Evolutionary conservation across 805 yeast genomes (phyloP).

Genomic region (Saturnispora halmiae): DNA sequence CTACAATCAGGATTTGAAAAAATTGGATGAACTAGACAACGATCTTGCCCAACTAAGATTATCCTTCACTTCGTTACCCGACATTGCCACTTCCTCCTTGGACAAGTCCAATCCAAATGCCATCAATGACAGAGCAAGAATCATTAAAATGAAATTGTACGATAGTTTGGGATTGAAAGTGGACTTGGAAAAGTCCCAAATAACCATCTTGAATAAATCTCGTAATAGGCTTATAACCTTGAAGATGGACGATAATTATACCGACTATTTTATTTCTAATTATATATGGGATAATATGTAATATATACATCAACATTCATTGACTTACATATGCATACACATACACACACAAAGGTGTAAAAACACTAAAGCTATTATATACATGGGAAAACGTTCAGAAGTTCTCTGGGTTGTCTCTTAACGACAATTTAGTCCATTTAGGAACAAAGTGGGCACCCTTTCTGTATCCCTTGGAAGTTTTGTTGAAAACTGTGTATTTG

Average conservation of each 20-base stretch:
- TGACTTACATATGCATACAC: too few species aligned
- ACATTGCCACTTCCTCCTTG: slow-evolving; percentile 1
- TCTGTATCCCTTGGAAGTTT: slow-evolving; percentile 67
- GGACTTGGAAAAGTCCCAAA: slow-evolving; percentile 34
- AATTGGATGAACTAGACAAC: slow-evolving; percentile 27
- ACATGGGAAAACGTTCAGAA: slow-evolving; percentile 32
- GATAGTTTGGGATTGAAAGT: slow-evolving; percentile 49
- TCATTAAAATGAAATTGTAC: slow-evolving; percentile 49
- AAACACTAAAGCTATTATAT: too few species aligned
- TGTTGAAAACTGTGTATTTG: slow-evolving; percentile 81
- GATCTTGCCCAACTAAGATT: slow-evolving; percentile 19
- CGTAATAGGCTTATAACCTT: slow-evolving; percentile 40
- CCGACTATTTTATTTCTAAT: slow-evolving; percentile 63
- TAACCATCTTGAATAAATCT: slow-evolving; percentile 42
- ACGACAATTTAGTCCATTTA: slow-evolving; percentile 80
- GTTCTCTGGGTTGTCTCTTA: slow-evolving; percentile 70
- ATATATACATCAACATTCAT: too few species aligned
- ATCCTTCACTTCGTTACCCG: slow-evolving; percentile 8
- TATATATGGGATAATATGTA: slow-evolving; percentile 65
- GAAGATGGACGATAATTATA: slow-evolving; percentile 43
- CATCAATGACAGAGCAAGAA: slow-evolving; percentile 32
- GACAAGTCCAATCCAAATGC: slow-evolving; percentile 25
- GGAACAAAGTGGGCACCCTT: slow-evolving; percentile 84
- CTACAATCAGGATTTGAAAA: slow-evolving; percentile 31
- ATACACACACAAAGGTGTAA: too few species aligned